These are phyloP conservation scores for Aristolochia contorta DNA, from an alignment of 164 flowering plant species.

Conservation along the genomic window DNA sequence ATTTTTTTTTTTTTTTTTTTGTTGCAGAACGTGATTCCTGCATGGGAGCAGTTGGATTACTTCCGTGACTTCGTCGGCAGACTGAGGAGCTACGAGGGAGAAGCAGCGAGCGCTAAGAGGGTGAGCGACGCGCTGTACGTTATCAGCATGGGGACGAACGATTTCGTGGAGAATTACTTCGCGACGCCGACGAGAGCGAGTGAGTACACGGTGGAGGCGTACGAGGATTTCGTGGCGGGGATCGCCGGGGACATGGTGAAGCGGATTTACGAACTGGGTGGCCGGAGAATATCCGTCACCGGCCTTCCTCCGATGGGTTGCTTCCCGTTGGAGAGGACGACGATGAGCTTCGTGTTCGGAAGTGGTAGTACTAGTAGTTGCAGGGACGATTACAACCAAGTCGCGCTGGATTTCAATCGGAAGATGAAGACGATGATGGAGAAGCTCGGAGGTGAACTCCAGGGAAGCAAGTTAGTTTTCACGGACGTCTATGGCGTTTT, in stretches of 20 bases:
- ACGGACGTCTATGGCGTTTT: too few species aligned
- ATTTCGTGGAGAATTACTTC: constrained; percentile 30
- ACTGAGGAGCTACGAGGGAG: constrained; percentile 3
- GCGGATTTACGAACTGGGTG: constrained; percentile 32
- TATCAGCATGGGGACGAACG: constrained; percentile 35
- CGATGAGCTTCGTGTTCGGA: constrained; percentile 18
- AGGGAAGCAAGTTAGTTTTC: too few species aligned
- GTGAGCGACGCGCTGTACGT: constrained; percentile 9
- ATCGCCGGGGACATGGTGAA: constrained; percentile 13
- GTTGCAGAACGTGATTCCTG: constrained; percentile 9
- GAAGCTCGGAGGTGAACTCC: too few species aligned
- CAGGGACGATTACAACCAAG: constrained; percentile 5
- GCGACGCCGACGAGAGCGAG: constrained; percentile 13
- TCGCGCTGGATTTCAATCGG: constrained; percentile 32
- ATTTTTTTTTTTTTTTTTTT: too few species aligned
- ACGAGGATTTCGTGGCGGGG: constrained; percentile 24
- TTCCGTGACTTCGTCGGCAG: constrained; percentile 4
- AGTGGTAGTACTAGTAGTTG: constrained; percentile 27
- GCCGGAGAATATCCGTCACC: constrained; percentile 26
- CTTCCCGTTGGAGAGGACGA: constrained; percentile 49
- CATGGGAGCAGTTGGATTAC: constrained; percentile 9
- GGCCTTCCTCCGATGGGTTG: constrained; percentile 75
- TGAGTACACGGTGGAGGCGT: constrained; percentile 13
- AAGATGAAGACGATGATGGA: constrained; percentile 19
- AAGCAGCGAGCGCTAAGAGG: not conserved